Evolutionary conservation across 331 rosid species (phyloP), one percentile per base, ranked within the genome.

Genomic region (Dryas integrifolia): DNA sequence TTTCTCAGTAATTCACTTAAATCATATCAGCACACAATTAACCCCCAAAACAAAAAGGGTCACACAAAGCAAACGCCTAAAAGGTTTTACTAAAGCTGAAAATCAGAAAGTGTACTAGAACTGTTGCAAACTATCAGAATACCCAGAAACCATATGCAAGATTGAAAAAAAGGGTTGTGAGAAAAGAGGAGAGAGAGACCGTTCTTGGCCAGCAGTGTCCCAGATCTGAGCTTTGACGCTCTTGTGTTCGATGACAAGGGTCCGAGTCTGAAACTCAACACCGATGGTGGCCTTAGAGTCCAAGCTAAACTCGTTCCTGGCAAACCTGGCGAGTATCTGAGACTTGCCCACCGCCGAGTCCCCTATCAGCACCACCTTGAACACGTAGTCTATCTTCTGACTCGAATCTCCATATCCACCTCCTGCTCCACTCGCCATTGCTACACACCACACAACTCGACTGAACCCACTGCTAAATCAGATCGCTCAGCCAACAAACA

Each of bases 181-280:
- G 24, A 45, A 46, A 14, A 65, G 10, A 55, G 48, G 1, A 49
- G 11, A 50, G 66, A 65, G 78, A 70, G 70, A 92, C 98, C 97
- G 85, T 79, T 94, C 98, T 90, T 94, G 98, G 72, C 97, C 98
- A 2, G 98, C 98, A 1, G 96, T 94, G 86, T 94, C 98, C 98
- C 98, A 94, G 98, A 94, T 94, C 98, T 94, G 98, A 88, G 98
- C 97, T 77, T 94, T 94, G 45, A 94, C 96, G 75, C 92, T 91
- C 96, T 94, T 94, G 82, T 88, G 96, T 75, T 89, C 85, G 77
- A 95, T 89, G 64, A 95, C 83, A 14, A 95, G 77, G 59, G 98
- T 95, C 49, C 98, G 67, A 0, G 98, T 95, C 84, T 95, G 97
- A 62, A 95, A 95, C 94, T 95, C 98, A 13, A 95, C 97, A 6